Conservation (phyloP, 148 eudicot genomes). For the Hydrangea macrophylla region DNA sequence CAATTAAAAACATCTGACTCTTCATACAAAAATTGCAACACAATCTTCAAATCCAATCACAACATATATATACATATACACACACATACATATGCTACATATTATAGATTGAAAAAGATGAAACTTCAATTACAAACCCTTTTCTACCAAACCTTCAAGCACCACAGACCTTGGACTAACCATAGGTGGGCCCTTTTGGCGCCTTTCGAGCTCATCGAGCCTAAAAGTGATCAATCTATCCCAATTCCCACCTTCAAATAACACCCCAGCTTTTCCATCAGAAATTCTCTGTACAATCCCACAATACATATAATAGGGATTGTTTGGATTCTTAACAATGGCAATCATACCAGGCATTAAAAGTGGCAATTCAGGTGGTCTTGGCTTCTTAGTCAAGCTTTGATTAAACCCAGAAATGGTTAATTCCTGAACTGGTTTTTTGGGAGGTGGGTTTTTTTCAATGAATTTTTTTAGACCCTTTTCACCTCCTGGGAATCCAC, state of each 20-base stretch:
- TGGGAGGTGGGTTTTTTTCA: slow-evolving; percentile 73
- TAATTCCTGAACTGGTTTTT: slow-evolving; percentile 11
- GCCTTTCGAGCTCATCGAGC: slow-evolving; percentile 84
- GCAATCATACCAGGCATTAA: slow-evolving; percentile 89
- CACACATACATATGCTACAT: too few relatives aligned
- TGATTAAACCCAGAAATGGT: slow-evolving; percentile 24
- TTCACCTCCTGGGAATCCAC: slow-evolving; percentile 95
- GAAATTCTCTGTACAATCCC: slow-evolving; percentile 91
- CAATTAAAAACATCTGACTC: too few relatives aligned
- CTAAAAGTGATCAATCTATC: slow-evolving; percentile 67
- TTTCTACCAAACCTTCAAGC: slow-evolving; percentile 36
- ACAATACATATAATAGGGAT: slow-evolving; percentile 73
- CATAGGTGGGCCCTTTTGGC: slow-evolving; percentile 82
- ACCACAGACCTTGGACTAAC: slow-evolving; percentile 56
- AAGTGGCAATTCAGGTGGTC: slow-evolving; percentile 68
- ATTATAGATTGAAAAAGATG: too few relatives aligned
- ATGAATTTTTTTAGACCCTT: slow-evolving; percentile 70
- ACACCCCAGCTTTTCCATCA: slow-evolving; percentile 82
- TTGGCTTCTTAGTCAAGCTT: slow-evolving; percentile 45
- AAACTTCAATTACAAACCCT: slow-evolving; percentile 14
- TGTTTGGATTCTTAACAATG: slow-evolving; percentile 66
- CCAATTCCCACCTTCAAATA: slow-evolving; percentile 95
- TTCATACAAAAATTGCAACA: too few relatives aligned
- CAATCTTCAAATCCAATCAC: too few relatives aligned
- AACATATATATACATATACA: too few relatives aligned